Conservation (phyloP, 257 asterid species). For the Nicotiana tomentosiformis region DNA sequence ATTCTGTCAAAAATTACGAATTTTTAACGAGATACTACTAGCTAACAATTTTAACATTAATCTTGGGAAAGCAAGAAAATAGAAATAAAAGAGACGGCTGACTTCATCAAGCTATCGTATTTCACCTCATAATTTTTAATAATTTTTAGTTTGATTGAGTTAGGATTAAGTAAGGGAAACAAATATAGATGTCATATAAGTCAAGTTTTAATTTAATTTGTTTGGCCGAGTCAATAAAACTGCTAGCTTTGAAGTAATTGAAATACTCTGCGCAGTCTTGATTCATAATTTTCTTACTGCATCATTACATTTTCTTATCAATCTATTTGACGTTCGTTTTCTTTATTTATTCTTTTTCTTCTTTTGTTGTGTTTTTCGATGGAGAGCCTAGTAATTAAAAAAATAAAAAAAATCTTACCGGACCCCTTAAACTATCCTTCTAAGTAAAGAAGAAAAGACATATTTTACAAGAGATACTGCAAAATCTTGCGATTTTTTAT, state of each 20-base stretch:
- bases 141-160: neutral
- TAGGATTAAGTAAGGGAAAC: neutral
- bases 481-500: neutral
- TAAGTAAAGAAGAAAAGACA: too few species aligned
- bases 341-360: too few species aligned
- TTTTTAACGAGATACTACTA: too few species aligned
- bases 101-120: neutral
- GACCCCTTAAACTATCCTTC: neutral
- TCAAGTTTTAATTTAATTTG: neutral
- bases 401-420: too few species aligned
- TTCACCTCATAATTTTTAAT: neutral
- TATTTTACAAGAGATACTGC: too few species aligned
- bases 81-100: neutral
- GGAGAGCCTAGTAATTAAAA: too few species aligned
- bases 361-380: neutral
- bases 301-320: neutral
- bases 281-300: neutral
- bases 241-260: neutral
- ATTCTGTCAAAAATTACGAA: too few species aligned
- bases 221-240: neutral
- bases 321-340: neutral
- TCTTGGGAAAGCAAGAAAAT: neutral
- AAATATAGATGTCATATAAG: neutral
- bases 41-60: too few species aligned
- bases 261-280: neutral